These are phyloP conservation scores for Lecanosticta acicola DNA, from an alignment of 2,329 filamentous ascomycete genomes.

Conservation along the genomic window DNA sequence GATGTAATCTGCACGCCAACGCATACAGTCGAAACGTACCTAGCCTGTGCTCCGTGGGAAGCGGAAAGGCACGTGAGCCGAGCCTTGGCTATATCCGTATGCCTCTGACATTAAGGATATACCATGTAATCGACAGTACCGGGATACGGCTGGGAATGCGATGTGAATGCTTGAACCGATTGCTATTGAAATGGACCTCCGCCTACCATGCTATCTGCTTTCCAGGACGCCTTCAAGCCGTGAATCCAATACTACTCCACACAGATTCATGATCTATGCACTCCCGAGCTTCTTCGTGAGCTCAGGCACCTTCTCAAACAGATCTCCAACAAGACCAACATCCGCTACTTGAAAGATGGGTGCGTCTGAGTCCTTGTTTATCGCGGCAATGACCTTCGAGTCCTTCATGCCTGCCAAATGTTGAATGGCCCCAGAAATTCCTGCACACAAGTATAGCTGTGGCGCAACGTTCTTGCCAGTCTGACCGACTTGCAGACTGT, in stretches of 20 bases:
- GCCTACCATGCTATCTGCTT: neutral
- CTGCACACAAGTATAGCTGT: slow-evolving; percentile 88
- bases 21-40: no score
- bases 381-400: slow-evolving; percentile 97
- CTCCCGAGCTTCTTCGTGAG: slow-evolving; percentile 87
- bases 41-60: no score
- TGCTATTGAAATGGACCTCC: no score
- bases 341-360: slow-evolving; percentile 98
- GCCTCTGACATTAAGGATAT: no score
- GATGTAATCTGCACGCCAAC: neutral
- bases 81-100: no score
- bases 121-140: no score
- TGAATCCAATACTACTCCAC: neutral
- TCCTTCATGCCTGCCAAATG: slow-evolving; percentile 99
- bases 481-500: slow-evolving; percentile 95
- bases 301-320: slow-evolving; percentile 94
- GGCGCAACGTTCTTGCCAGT: slow-evolving; percentile 98
- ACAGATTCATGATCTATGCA: slow-evolving; percentile 6
- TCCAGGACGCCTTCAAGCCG: slow-evolving; percentile 1
- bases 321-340: slow-evolving; percentile 87
- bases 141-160: no score
- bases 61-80: no score
- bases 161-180: no score
- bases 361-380: slow-evolving; percentile 96
- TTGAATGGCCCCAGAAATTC: slow-evolving; percentile 95